These are phyloP conservation scores for Hymenoscyphus infarciens DNA, from an alignment of 2,329 filamentous ascomycete species.

Conservation along the genomic window DNA sequence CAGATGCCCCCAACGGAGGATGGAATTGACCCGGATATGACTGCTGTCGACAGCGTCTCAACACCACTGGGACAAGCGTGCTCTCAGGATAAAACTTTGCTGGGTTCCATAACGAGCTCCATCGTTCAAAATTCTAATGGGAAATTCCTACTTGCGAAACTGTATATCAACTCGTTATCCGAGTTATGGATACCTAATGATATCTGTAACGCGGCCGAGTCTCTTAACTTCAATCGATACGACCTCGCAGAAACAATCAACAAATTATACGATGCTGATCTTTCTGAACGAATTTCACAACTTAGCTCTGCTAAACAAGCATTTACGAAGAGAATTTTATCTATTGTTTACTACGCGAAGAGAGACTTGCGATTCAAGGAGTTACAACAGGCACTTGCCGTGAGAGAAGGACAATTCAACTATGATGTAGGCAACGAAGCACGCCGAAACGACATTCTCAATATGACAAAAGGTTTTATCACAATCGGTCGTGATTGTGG, in stretches of 20 bases:
- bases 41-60: constrained; percentile 8
- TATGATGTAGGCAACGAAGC: constrained; percentile 17
- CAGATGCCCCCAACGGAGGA: constrained; percentile 12
- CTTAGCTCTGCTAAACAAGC: not conserved
- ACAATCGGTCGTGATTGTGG: constrained; percentile 16
- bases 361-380: constrained; percentile 31
- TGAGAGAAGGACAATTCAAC: constrained; percentile 20
- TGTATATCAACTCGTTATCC: constrained; percentile 15
- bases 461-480: constrained; percentile 19
- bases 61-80: constrained; percentile 12
- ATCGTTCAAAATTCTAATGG: constrained; percentile 14
- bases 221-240: constrained; percentile 9
- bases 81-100: constrained; percentile 4
- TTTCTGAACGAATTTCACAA: not conserved
- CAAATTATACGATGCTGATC: constrained; percentile 40
- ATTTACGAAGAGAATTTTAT: constrained; percentile 23
- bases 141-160: constrained; percentile 19
- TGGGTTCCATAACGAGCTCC: constrained; percentile 11
- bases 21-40: constrained; percentile 4
- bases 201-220: constrained; percentile 13
- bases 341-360: constrained; percentile 34
- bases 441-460: constrained; percentile 20
- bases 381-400: constrained; percentile 36
- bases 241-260: constrained; percentile 33
- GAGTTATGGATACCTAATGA: constrained; percentile 12